phyloP scores from a whole-genome alignment of 495 filamentous ascomycete genomes.

The Chaetomium cochliodes region DNA sequence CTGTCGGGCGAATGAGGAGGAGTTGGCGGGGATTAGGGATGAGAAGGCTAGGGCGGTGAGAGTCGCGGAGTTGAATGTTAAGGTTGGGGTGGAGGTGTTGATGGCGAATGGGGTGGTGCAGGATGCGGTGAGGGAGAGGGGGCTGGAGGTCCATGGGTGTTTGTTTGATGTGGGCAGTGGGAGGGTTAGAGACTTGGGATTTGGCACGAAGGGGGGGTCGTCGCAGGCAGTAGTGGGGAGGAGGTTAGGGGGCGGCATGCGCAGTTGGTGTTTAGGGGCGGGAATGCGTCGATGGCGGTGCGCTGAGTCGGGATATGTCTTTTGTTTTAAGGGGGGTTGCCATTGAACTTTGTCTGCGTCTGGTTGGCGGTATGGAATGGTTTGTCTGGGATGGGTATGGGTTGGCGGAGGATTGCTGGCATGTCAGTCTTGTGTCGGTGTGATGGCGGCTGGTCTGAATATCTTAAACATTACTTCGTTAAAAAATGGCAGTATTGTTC shows the following conservation, averaged over 20 bases:
- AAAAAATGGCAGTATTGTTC: too few relatives aligned
- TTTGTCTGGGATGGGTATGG: too few relatives aligned
- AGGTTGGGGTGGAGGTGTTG: conserved; percentile 61
- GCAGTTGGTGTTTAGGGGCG: conserved; percentile 49
- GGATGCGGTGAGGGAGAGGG: conserved; percentile 65
- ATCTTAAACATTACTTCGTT: too few relatives aligned
- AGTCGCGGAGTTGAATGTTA: conserved; percentile 68
- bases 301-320: conserved; percentile 10
- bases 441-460: too few relatives aligned
- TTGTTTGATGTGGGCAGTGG: conserved; percentile 67
- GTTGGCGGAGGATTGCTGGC: too few relatives aligned
- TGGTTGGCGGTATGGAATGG: not conserved
- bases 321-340: not conserved
- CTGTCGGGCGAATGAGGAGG: conserved; percentile 54
- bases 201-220: conserved; percentile 35
- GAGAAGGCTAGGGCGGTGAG: conserved; percentile 50
- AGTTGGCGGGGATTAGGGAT: conserved; percentile 50
- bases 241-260: conserved; percentile 50
- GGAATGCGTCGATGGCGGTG: conserved; percentile 34
- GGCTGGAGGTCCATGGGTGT: conserved; percentile 69
- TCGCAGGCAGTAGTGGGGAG: conserved; percentile 26
- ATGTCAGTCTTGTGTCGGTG: too few relatives aligned
- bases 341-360: not conserved
- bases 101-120: conserved; percentile 60
- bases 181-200: conserved; percentile 56